Conservation (phyloP, 2,329 filamentous ascomycete species). For the Arthrobotrys sinensis region DNA sequence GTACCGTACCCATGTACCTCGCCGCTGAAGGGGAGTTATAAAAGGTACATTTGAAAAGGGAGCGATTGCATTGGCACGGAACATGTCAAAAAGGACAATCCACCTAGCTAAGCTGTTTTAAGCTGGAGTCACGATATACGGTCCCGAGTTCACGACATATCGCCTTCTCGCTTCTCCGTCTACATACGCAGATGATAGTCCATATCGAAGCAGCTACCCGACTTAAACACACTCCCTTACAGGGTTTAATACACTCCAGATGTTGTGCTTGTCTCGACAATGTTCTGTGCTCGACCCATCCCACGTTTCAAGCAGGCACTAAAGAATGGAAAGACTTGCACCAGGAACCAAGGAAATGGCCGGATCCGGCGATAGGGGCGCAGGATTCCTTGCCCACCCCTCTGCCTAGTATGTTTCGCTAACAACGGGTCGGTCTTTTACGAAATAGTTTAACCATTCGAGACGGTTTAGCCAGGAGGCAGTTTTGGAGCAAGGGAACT, state of each 20-base stretch:
- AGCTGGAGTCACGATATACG: slow-evolving; percentile 54
- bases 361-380: slow-evolving; percentile 54
- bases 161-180: slow-evolving; percentile 21
- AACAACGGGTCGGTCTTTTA: slow-evolving; percentile 21
- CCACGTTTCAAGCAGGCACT: slow-evolving; percentile 49
- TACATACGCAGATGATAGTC: slow-evolving; percentile 14
- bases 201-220: slow-evolving; percentile 9
- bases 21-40: slow-evolving; percentile 9
- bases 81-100: slow-evolving; percentile 10
- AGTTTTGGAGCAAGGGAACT: slow-evolving; percentile 7
- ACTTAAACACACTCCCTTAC: background rate
- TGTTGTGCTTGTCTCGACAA: slow-evolving; percentile 25
- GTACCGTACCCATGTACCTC: slow-evolving; percentile 32
- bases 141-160: slow-evolving; percentile 54
- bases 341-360: slow-evolving; percentile 51
- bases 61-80: slow-evolving; percentile 23
- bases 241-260: slow-evolving; percentile 5
- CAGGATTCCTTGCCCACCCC: slow-evolving; percentile 36
- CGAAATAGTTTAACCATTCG: slow-evolving; percentile 26
- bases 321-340: slow-evolving; percentile 22
- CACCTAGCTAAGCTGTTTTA: slow-evolving; percentile 43
- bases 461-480: slow-evolving; percentile 8
- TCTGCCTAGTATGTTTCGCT: slow-evolving; percentile 35
- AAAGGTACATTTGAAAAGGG: slow-evolving; percentile 34
- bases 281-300: slow-evolving; percentile 7